Conservation (phyloP, 371 early-diverging fungal species). For the Dichotomocladium elegans region DNA sequence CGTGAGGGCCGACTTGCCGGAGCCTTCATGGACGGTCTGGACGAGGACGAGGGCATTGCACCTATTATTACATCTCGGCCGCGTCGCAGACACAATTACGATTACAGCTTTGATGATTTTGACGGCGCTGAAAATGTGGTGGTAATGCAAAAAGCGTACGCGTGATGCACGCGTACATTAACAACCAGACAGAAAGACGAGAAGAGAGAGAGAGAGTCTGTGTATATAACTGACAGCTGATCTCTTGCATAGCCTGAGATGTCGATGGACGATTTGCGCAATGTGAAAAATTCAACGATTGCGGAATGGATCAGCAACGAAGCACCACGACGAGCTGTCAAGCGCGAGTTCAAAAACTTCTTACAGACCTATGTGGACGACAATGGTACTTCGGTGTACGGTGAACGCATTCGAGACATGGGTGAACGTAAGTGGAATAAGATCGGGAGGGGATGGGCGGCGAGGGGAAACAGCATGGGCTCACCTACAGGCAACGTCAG, state of each 20-base stretch:
- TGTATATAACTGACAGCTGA: not conserved
- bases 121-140: slow-evolving; percentile 60
- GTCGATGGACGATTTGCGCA: slow-evolving; percentile 47
- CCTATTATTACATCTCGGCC: slow-evolving; percentile 57
- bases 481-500: slow-evolving; percentile 16
- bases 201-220: too few relatives aligned
- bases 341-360: slow-evolving; percentile 85
- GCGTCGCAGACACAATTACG: slow-evolving; percentile 59
- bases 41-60: slow-evolving; percentile 15
- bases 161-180: too few relatives aligned
- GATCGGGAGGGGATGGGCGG: not conserved
- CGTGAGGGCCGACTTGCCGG: slow-evolving; percentile 75
- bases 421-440: slow-evolving; percentile 65
- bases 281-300: slow-evolving; percentile 57
- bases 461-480: not conserved
- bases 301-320: slow-evolving; percentile 79
- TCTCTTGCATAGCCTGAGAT: slow-evolving; percentile 37
- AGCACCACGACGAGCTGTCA: slow-evolving; percentile 75
- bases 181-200: too few relatives aligned
- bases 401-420: slow-evolving; percentile 84
- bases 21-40: slow-evolving; percentile 78
- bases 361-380: slow-evolving; percentile 82
- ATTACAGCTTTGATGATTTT: slow-evolving; percentile 56
- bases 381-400: slow-evolving; percentile 88
- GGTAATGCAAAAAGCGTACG: too few relatives aligned